A percentile compares a stretch with the other conserved stretches of the same genome.
Conservation (phyloP, 1,284 basidiomycete species). For the Trametes sp. region DNA sequence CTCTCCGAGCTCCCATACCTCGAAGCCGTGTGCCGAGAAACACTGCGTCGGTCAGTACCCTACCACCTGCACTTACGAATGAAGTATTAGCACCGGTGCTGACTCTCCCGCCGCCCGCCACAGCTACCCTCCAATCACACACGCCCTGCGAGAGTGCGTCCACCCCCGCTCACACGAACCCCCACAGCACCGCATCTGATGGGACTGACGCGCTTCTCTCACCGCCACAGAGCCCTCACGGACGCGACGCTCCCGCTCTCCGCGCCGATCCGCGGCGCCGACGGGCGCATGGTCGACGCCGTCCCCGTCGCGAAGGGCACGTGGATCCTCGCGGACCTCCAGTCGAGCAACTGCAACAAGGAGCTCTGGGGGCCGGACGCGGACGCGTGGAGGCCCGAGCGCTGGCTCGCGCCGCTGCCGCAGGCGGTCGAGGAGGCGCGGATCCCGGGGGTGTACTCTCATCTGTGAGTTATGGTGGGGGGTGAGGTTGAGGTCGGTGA, state of each 20-base stretch:
- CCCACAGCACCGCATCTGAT: no score
- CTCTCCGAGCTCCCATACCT: conserved; percentile 42
- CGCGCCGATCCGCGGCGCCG: conserved; percentile 30
- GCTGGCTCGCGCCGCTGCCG: conserved; percentile 40
- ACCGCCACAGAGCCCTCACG: conserved; percentile 27
- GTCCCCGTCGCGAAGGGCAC: conserved; percentile 57
- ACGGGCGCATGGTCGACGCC: conserved; percentile 46
- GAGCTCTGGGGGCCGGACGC: conserved; percentile 66
- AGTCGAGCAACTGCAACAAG: conserved; percentile 53
- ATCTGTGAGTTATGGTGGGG: conserved; percentile 27
- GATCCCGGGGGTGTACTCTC: conserved; percentile 38
- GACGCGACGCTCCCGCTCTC: conserved; percentile 35
- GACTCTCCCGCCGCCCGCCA: no score
- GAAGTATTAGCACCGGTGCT: no score
- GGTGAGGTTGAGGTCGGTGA: not conserved
- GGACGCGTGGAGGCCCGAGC: conserved; percentile 53
- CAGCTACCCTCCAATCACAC: conserved; percentile 4
- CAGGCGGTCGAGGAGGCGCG: conserved; percentile 29
- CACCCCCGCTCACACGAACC: not conserved
- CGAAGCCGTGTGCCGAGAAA: conserved; percentile 46
- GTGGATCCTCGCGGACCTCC: conserved; percentile 53
- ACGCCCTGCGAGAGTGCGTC: not conserved
- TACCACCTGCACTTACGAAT: no score
- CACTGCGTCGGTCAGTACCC: conserved; percentile 36
- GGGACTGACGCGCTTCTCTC: no score